A percentile compares a stretch with the other conserved stretches of the same genome.
These are phyloP conservation scores for Phialocephala sp. DNA, from an alignment of 2,329 filamentous ascomycete species.

Conservation along the genomic window DNA sequence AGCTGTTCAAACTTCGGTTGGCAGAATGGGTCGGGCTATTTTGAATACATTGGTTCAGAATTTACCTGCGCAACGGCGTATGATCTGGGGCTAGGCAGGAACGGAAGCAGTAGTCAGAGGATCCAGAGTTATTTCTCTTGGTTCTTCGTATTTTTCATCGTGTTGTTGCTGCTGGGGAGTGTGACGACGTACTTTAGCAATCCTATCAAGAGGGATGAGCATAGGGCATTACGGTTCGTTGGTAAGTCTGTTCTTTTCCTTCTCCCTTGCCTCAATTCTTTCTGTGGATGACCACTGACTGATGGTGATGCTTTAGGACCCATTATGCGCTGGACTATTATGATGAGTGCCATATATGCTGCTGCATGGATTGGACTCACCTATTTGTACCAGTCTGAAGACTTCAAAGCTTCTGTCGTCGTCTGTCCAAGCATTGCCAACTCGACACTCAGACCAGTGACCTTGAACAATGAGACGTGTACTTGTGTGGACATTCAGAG, in stretches of 20 bases:
- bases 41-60: not conserved
- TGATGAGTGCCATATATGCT: slow-evolving; percentile 3
- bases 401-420: slow-evolving; percentile 6
- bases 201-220: not conserved
- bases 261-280: not conserved
- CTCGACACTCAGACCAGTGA: not conserved
- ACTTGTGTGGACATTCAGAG: slow-evolving; percentile 1
- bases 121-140: not conserved
- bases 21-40: not conserved
- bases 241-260: not conserved
- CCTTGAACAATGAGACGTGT: slow-evolving; percentile 4
- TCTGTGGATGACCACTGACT: not conserved
- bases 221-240: not conserved
- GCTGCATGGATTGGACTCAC: not conserved
- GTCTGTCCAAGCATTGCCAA: not conserved
- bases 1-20: not conserved
- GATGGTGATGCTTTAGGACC: not conserved
- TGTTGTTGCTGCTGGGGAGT: not conserved
- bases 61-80: not conserved
- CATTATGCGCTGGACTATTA: not conserved
- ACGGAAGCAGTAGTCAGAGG: not conserved
- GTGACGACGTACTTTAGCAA: slow-evolving; percentile 2
- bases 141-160: not conserved
- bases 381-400: not conserved
- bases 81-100: not conserved